Conservation (phyloP, 495 filamentous ascomycete genomes). For the Tuber microsphaerosporum region DNA sequence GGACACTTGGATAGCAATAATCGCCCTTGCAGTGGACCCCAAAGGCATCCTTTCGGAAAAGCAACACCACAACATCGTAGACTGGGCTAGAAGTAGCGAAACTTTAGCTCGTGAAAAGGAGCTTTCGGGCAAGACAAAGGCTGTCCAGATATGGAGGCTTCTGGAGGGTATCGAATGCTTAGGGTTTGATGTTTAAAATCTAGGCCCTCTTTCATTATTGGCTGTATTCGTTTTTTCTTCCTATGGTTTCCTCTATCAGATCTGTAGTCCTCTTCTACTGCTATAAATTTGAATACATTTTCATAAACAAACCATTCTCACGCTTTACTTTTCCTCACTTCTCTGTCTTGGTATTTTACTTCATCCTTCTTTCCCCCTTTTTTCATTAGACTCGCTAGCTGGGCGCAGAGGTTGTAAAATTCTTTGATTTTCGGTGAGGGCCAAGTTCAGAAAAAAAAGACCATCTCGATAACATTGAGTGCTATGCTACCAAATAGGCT, state of each 20-base stretch:
- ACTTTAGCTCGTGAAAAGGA: slow-evolving; percentile 36
- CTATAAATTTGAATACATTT: not conserved
- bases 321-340: not conserved
- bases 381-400: not conserved
- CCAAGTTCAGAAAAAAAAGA: not conserved
- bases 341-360: not conserved
- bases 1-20: slow-evolving; percentile 32
- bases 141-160: slow-evolving; percentile 37
- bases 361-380: not conserved
- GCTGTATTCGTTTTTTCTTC: too few species aligned
- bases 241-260: too few species aligned
- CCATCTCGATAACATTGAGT: not conserved
- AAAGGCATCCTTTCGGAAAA: slow-evolving; percentile 30
- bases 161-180: slow-evolving; percentile 33
- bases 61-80: slow-evolving; percentile 25
- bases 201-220: too few species aligned
- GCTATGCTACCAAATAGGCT: not conserved
- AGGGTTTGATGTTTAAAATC: slow-evolving; percentile 25
- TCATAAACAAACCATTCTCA: not conserved
- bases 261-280: too few species aligned
- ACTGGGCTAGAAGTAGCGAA: slow-evolving; percentile 34
- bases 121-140: slow-evolving; percentile 28
- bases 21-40: slow-evolving; percentile 26
- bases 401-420: not conserved
- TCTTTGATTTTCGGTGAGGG: not conserved